phyloP scores from a whole-genome alignment of 345 rosid species.

The Viola odorata region DNA sequence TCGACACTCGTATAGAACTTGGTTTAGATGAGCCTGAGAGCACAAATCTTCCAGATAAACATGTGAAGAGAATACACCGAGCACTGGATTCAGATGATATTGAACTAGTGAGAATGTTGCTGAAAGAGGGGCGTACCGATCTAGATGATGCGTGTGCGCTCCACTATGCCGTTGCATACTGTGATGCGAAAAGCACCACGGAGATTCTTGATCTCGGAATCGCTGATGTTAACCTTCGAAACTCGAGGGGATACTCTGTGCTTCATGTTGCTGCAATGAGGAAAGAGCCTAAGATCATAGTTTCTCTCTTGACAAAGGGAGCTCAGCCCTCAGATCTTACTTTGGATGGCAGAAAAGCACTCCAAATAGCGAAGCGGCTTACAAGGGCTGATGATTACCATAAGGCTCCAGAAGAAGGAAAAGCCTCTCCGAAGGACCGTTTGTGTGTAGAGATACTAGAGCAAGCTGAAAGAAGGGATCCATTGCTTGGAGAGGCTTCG shows the following conservation, averaged over 20 bases:
- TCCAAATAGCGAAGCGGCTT: constrained; percentile 58
- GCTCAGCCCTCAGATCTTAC: constrained; percentile 63
- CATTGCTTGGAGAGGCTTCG: constrained; percentile 52
- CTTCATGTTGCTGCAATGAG: constrained; percentile 77
- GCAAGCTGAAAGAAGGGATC: constrained; percentile 59
- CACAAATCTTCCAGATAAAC: constrained; percentile 39
- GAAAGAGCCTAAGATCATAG: constrained; percentile 73
- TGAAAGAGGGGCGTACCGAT: constrained; percentile 57
- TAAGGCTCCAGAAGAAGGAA: constrained; percentile 47
- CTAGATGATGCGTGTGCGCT: constrained; percentile 70
- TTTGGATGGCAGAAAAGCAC: constrained; percentile 66
- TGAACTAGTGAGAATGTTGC: constrained; percentile 71
- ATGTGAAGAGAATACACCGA: constrained; percentile 53
- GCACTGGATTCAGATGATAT: constrained; percentile 88
- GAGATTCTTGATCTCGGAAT: constrained; percentile 73
- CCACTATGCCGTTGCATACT: constrained; percentile 76
- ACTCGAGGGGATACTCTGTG: constrained; percentile 63
- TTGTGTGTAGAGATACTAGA: constrained; percentile 79
- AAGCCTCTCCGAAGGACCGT: constrained; percentile 47
- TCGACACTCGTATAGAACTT: constrained; percentile 33
- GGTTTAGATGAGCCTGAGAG: constrained; percentile 32
- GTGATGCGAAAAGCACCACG: constrained; percentile 62
- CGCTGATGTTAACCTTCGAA: constrained; percentile 57
- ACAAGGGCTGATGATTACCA: constrained; percentile 54
- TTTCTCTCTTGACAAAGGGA: constrained; percentile 67